Percentiles rank a stretch among this genome's conserved stretches.
phyloP scores from a whole-genome alignment of 768 basidiomycete species.

The Pleurotus tuoliensis region DNA sequence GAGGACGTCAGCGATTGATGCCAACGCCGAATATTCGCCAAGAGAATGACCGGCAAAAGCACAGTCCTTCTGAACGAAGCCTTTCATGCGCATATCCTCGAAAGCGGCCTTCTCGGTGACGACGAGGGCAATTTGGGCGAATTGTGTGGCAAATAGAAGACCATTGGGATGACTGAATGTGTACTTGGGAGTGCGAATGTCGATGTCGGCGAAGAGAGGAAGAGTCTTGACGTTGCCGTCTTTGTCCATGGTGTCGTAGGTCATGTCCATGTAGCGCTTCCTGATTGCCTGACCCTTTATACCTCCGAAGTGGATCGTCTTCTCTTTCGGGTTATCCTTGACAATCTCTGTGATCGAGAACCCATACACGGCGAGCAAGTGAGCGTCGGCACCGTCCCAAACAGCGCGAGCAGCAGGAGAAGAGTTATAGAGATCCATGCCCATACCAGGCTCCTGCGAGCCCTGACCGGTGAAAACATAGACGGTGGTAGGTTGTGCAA shows the following conservation, averaged over 20 bases:
- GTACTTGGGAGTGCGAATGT: conserved; percentile 90
- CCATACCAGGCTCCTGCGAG: conserved; percentile 98
- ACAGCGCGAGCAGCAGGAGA: conserved; percentile 94
- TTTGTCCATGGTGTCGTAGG: conserved; percentile 95
- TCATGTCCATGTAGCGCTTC: conserved; percentile 99
- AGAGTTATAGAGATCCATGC: conserved; percentile 94
- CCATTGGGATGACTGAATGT: conserved; percentile 98
- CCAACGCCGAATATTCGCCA: conserved; percentile 97
- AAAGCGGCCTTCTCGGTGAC: conserved; percentile 98
- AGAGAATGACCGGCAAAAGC: conserved; percentile 98
- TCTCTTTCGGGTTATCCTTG: conserved; percentile 96
- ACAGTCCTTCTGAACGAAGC: conserved; percentile 87
- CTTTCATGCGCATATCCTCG: conserved; percentile 96
- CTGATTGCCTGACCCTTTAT: conserved; percentile 98
- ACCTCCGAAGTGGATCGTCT: conserved; percentile 98
- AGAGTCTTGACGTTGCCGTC: conserved; percentile 95
- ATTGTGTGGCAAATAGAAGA: conserved; percentile 95
- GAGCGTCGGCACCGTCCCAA: conserved; percentile 95
- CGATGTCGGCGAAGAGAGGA: conserved; percentile 94
- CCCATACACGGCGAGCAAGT: conserved; percentile 91
- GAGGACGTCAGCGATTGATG: conserved; percentile 95
- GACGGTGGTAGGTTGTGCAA: conserved; percentile 86
- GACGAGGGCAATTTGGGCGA: conserved; percentile 97
- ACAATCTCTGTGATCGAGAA: conserved; percentile 99
- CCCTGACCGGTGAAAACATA: conserved; percentile 99